Evolutionary conservation across 108 stramenopile species (phyloP).

Genomic region (Skeletonema grethae): DNA sequence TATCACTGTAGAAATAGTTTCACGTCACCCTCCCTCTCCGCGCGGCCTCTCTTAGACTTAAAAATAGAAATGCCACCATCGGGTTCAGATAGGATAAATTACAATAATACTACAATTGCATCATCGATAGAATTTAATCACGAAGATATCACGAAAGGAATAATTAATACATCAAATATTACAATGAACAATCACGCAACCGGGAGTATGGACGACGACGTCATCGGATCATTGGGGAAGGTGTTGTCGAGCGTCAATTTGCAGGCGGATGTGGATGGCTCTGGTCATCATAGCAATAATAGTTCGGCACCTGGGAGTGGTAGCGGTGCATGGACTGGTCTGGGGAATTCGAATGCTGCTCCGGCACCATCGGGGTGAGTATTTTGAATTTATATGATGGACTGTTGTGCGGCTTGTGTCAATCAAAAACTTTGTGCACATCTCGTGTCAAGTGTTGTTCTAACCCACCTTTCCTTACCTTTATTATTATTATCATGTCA

Average conservation of each 20-base stretch:
- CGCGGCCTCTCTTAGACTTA: background rate
- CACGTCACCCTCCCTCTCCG: background rate
- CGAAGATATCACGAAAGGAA: background rate
- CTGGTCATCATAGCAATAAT: constrained; percentile 5
- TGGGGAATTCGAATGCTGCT: background rate
- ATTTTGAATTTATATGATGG: background rate
- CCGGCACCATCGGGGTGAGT: constrained; percentile 17
- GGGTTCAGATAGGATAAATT: background rate
- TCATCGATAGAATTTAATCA: background rate
- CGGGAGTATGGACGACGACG: constrained; percentile 19
- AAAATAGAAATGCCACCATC: constrained; percentile 8
- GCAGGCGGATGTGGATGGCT: constrained; percentile 7
- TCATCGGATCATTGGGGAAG: constrained; percentile 32
- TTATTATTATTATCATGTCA: constrained; percentile 3
- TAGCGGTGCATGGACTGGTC: constrained; percentile 12
- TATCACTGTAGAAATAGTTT: constrained; percentile 2
- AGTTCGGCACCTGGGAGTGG: background rate
- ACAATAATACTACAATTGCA: background rate
- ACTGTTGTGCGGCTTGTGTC: background rate
- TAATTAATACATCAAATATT: background rate
- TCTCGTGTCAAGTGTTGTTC: background rate
- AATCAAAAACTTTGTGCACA: background rate
- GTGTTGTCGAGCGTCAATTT: constrained; percentile 29
- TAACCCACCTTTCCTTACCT: constrained; percentile 2
- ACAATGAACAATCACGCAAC: background rate